Evolutionary conservation across 257 asterid species (phyloP).

Genomic region (Plantago ovata): DNA sequence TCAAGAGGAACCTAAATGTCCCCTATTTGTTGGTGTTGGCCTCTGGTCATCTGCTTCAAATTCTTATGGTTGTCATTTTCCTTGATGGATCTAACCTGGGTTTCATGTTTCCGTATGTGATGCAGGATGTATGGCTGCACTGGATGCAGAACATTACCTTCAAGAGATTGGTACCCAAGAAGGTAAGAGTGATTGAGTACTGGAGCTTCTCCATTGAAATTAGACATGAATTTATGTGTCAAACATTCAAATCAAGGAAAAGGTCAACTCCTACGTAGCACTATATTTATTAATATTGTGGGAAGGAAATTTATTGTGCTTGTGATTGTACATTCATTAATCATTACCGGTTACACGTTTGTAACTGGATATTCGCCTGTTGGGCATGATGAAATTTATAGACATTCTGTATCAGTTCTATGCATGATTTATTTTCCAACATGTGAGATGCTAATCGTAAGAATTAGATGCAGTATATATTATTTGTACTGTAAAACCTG

Average conservation of each 20-base stretch:
- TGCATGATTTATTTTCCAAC: background rate
- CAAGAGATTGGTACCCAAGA: constrained; percentile 81
- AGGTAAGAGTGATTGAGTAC: constrained; percentile 88
- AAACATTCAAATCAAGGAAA: background rate
- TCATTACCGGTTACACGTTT: background rate
- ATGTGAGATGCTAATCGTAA: background rate
- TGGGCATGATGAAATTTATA: background rate
- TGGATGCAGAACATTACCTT: constrained; percentile 95
- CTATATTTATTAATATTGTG: background rate
- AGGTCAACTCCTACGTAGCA: background rate
- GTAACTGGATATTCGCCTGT: background rate
- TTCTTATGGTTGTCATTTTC: background rate
- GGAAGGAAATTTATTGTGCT: background rate
- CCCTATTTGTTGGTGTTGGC: too few relatives aligned
- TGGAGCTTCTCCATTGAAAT: constrained; percentile 27
- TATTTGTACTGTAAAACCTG: too few relatives aligned
- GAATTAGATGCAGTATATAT: too few relatives aligned
- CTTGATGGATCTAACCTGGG: constrained; percentile 9
- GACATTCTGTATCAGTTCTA: background rate
- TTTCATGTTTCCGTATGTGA: background rate
- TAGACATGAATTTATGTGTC: constrained; percentile 3
- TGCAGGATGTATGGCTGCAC: constrained; percentile 97
- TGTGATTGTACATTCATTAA: background rate
- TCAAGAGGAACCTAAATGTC: too few relatives aligned
- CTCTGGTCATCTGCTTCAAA: too few relatives aligned